Percentiles rank a stretch among this genome's conserved stretches.
Evolutionary conservation across 805 yeast genomes (phyloP).

Genomic region (Saturnispora ahearnii): DNA sequence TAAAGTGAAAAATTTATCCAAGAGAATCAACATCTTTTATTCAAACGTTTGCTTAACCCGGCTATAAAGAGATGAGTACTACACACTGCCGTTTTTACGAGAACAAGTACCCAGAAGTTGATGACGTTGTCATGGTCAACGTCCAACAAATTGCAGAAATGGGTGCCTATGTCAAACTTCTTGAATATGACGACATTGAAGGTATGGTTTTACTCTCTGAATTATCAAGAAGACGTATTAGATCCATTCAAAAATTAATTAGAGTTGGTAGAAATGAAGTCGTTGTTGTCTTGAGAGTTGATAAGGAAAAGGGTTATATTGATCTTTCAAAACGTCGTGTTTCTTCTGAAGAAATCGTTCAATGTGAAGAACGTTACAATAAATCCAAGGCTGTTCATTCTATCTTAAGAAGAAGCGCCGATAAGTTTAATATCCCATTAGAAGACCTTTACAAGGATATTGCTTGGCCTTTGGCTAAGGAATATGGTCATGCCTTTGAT

Average conservation of each 20-base stretch:
- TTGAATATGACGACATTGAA: constrained; percentile 96
- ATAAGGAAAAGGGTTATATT: constrained; percentile 96
- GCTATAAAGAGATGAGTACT: constrained; percentile 49
- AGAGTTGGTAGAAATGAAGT: constrained; percentile 98
- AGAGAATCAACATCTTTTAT: neutral
- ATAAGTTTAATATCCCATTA: constrained; percentile 80
- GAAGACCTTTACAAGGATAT: constrained; percentile 79
- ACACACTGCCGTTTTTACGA: constrained; percentile 95
- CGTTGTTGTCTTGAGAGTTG: constrained; percentile 95
- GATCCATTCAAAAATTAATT: constrained; percentile 94
- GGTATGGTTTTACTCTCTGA: constrained; percentile 97
- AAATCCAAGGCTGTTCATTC: constrained; percentile 97
- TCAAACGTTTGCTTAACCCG: neutral
- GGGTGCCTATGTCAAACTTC: constrained; percentile 96
- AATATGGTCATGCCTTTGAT: constrained; percentile 94
- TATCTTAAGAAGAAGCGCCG: constrained; percentile 97
- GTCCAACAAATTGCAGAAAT: constrained; percentile 97
- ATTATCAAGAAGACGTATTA: constrained; percentile 95
- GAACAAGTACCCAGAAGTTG: constrained; percentile 97
- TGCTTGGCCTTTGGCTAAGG: constrained; percentile 96
- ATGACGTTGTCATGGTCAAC: constrained; percentile 97
- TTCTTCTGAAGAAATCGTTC: constrained; percentile 91
- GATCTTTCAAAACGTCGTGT: constrained; percentile 97
- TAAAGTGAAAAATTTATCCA: neutral
- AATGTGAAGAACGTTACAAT: constrained; percentile 95